Conservation (phyloP, 1,139 yeast genomes). For the Saccharomyces hybrid region DNA sequence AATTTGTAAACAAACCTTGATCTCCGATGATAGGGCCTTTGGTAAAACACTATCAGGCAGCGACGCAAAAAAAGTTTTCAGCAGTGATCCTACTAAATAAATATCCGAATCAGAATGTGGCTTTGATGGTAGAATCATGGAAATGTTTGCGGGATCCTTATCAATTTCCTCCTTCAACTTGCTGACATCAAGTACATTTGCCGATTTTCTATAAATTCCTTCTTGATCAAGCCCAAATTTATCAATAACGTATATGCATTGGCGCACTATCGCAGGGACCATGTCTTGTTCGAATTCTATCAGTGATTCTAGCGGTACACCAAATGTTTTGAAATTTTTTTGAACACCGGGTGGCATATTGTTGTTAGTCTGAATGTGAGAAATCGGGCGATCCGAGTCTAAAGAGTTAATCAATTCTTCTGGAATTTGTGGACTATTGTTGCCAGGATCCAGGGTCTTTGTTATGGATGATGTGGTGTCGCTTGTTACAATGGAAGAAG, state of each 20-base stretch:
- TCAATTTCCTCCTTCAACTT: conserved; percentile 69
- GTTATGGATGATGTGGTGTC: conserved; percentile 1
- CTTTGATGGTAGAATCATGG: conserved; percentile 45
- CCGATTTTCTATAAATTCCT: conserved; percentile 83
- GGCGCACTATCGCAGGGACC: conserved; percentile 85
- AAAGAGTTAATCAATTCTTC: background rate
- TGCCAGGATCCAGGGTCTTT: conserved; percentile 25
- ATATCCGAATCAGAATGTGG: conserved; percentile 63
- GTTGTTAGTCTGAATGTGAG: conserved; percentile 29
- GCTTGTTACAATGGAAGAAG: conserved; percentile 1
- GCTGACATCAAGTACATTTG: conserved; percentile 67
- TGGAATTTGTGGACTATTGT: conserved; percentile 3
- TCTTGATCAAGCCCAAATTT: conserved; percentile 75
- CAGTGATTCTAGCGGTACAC: conserved; percentile 67
- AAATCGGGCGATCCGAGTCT: conserved; percentile 28
- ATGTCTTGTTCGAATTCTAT: conserved; percentile 80
- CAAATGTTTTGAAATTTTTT: conserved; percentile 57
- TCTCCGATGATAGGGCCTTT: conserved; percentile 45
- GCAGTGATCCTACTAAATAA: conserved; percentile 59
- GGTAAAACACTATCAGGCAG: conserved; percentile 70
- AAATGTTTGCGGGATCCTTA: conserved; percentile 62
- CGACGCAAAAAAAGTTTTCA: conserved; percentile 59
- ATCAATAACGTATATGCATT: conserved; percentile 83
- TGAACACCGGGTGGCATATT: conserved; percentile 35
- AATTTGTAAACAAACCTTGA: conserved; percentile 70